phyloP scores from a whole-genome alignment of 225 moss, liverwort and hornwort genomes.

The Ulota crispa region DNA sequence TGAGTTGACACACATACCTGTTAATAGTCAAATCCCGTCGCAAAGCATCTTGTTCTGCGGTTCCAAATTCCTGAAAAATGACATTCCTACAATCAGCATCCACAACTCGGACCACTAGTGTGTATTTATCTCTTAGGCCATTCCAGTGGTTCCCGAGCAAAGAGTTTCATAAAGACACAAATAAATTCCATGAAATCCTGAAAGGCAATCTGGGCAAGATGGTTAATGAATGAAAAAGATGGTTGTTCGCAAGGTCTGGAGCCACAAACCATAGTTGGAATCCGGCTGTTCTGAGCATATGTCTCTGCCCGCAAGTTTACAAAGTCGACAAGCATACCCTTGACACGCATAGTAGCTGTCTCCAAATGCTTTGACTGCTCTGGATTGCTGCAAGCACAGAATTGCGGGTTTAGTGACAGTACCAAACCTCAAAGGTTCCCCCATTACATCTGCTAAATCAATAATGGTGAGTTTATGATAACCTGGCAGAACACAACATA shows the following conservation, averaged over 20 bases:
- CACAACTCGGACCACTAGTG: neutral
- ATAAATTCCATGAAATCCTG: neutral
- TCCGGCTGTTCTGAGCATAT: slow-evolving; percentile 75
- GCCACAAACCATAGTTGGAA: slow-evolving; percentile 67
- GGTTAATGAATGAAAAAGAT: neutral
- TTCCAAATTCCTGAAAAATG: slow-evolving; percentile 74
- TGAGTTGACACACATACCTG: slow-evolving; percentile 37
- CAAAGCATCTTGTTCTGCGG: slow-evolving; percentile 80
- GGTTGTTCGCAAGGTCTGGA: neutral
- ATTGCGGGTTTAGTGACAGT: neutral
- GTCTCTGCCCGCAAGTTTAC: slow-evolving; percentile 87
- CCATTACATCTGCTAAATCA: neutral
- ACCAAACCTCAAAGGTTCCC: neutral
- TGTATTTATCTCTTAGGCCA: neutral
- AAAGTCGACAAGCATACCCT: slow-evolving; percentile 79
- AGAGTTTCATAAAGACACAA: neutral
- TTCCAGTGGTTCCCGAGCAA: neutral
- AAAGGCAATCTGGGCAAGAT: neutral
- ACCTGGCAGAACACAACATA: neutral
- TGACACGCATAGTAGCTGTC: slow-evolving; percentile 86
- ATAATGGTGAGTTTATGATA: too few species aligned
- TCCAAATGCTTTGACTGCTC: slow-evolving; percentile 97
- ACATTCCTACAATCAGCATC: neutral
- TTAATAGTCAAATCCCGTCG: slow-evolving; percentile 87
- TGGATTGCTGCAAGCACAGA: slow-evolving; percentile 67